Conservation (phyloP, 176 grass and related monocot genomes). For the Oryza punctata region DNA sequence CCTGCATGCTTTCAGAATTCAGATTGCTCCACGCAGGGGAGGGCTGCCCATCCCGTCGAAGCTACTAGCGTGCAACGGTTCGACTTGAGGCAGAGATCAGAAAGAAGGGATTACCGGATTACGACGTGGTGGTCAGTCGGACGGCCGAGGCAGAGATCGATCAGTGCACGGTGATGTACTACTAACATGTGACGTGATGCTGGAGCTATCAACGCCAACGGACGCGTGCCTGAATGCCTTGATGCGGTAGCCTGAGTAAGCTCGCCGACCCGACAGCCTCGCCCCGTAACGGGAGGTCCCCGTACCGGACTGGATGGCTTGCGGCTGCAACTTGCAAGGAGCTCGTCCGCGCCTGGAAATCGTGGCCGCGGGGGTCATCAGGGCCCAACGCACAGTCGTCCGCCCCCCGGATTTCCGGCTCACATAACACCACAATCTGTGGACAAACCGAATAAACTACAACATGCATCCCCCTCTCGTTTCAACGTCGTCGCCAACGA, state of each 20-base stretch:
- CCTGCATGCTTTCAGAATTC: too few species aligned
- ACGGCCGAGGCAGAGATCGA: background rate
- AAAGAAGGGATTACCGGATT: background rate
- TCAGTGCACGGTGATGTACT: too few species aligned
- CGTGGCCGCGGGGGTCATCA: background rate
- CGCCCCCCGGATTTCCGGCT: background rate
- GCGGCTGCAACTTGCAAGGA: too few species aligned
- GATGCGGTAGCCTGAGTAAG: too few species aligned
- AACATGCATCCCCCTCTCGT: background rate
- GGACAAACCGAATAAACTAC: background rate
- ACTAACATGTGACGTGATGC: too few species aligned
- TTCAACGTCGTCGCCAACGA: background rate
- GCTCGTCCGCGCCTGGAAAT: too few species aligned
- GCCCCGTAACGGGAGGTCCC: too few species aligned
- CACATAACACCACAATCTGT: background rate
- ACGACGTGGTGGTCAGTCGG: background rate
- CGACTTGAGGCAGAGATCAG: background rate
- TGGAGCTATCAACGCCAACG: too few species aligned
- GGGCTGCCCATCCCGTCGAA: background rate
- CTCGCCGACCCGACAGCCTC: too few species aligned
- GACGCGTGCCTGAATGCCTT: too few species aligned
- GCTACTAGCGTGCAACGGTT: background rate
- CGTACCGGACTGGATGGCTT: too few species aligned
- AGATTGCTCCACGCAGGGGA: background rate
- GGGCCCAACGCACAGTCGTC: background rate